Evolutionary conservation across 805 yeast species (phyloP).

Genomic region (Zygoascus bituminiphila): DNA sequence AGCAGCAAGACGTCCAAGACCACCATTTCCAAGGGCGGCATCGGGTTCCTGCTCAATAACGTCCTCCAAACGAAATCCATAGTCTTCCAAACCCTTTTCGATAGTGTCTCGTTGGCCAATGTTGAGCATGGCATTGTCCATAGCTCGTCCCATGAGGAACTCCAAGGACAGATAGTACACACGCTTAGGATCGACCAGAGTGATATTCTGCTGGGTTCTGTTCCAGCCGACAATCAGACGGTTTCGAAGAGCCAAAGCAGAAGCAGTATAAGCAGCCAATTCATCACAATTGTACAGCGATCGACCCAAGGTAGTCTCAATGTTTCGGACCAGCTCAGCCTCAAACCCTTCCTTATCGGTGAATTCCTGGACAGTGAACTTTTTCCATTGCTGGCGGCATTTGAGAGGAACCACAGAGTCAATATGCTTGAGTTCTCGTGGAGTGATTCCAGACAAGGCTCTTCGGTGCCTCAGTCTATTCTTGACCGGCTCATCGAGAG

Average conservation of each 20-base stretch:
- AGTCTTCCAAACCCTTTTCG: constrained; percentile 47
- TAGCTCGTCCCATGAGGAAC: constrained; percentile 89
- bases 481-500: constrained; percentile 5
- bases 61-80: constrained; percentile 86
- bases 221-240: constrained; percentile 82
- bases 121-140: constrained; percentile 89
- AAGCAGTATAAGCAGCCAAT: constrained; percentile 87
- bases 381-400: constrained; percentile 71
- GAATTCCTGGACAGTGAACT: constrained; percentile 50
- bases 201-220: constrained; percentile 83
- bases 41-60: constrained; percentile 81
- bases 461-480: constrained; percentile 33
- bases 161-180: constrained; percentile 82
- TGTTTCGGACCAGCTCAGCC: constrained; percentile 66
- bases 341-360: constrained; percentile 51
- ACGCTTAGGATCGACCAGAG: constrained; percentile 74
- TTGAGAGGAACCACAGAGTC: constrained; percentile 75
- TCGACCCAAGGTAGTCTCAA: constrained; percentile 86
- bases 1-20: constrained; percentile 89
- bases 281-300: constrained; percentile 87
- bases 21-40: constrained; percentile 94
- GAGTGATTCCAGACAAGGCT: constrained; percentile 84
- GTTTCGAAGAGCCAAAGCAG: constrained; percentile 72
- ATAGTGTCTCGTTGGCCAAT: constrained; percentile 58
- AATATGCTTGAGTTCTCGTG: constrained; percentile 75